Base-by-base conservation (phyloP, 192 early-diverging fungal genomes). In the Funneliformis geosporum region DNA sequence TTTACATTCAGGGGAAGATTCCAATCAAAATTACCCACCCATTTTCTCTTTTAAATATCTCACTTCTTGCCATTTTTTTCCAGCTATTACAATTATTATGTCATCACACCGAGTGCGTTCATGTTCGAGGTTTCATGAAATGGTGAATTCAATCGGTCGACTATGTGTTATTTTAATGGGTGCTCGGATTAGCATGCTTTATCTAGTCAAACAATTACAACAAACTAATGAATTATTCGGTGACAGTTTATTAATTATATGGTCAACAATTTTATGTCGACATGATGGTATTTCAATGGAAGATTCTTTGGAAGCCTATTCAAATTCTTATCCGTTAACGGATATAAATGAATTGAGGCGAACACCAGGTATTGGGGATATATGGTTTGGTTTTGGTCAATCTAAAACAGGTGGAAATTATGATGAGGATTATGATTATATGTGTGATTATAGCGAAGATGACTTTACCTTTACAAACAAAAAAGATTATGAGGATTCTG, bases 391-490 rank as follows among this genome's bases (percentile, higher is more conserved):
- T 61, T 39, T 69, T 76, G 73, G 72, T 9, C 75, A 67, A 27
- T 42, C 44, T 5, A 59, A 38, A 21, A 60, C 18, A 43, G 73
- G 79, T 28, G 71, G 73, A 28, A 76, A 77, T 73, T 75, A 80
- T 65, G 80, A 80, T 65, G 80, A 76, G 8, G 80, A 80, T 40
- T 75, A 80, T 47, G 80, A 80, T 47, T 79, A 79, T 55, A 61
- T 72, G 8, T 60, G 28, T 23, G 80, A 74, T n/a, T 65, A 77
- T 46, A 33, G 12, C 9, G 71, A 80, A 27, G 80, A 80, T 44
- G 75, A 80, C 5, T 18, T 23, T 18, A 16, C 2, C 7, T 18
- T 23, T 18, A 16, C 2, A 8, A 40, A 10, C 6, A 50, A 80
- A 38, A 23, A 21, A 6, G 59, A 80, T 33, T 28, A 70, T 33